Evolutionary conservation across 1,284 basidiomycete genomes (phyloP).

Genomic region (Irpex lacteus): DNA sequence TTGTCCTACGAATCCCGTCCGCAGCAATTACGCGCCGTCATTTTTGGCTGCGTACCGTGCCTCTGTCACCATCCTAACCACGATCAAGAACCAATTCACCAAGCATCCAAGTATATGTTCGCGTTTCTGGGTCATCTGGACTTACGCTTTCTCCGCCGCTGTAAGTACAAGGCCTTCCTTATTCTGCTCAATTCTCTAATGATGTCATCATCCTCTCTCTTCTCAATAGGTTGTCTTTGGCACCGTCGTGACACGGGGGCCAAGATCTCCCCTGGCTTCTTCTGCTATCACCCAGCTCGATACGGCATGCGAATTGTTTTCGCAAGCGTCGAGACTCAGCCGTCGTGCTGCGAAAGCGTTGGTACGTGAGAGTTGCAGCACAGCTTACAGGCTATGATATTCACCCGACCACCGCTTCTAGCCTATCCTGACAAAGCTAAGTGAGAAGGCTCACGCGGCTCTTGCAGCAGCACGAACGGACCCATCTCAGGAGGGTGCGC

Average conservation of each 20-base stretch:
- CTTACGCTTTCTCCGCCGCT: slow-evolving; percentile 36
- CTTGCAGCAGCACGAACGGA: slow-evolving; percentile 20
- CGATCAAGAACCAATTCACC: slow-evolving; percentile 29
- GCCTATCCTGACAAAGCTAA: slow-evolving; percentile 25
- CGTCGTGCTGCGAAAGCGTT: slow-evolving; percentile 29
- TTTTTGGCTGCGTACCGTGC: slow-evolving; percentile 37
- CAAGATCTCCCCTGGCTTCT: slow-evolving; percentile 26
- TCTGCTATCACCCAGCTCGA: slow-evolving; percentile 27
- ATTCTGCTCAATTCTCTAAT: background rate
- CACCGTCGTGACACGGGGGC: slow-evolving; percentile 27
- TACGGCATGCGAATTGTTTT: slow-evolving; percentile 27
- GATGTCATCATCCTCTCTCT: background rate
- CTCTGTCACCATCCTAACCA: slow-evolving; percentile 32
- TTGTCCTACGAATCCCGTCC: slow-evolving; percentile 35
- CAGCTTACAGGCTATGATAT: background rate
- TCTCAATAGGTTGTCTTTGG: slow-evolving; percentile 25
- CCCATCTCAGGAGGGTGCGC: slow-evolving; percentile 20
- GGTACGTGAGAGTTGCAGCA: slow-evolving; percentile 22
- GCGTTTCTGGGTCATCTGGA: slow-evolving; percentile 38
- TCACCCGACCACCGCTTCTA: slow-evolving; percentile 7
- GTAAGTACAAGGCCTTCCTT: slow-evolving; percentile 23
- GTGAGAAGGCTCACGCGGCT: slow-evolving; percentile 27
- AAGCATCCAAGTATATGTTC: slow-evolving; percentile 26
- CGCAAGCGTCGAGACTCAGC: slow-evolving; percentile 27
- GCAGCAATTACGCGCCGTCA: slow-evolving; percentile 37